Conservation (phyloP, 352 stramenopile genomes). For the Blastocystis sp. region DNA sequence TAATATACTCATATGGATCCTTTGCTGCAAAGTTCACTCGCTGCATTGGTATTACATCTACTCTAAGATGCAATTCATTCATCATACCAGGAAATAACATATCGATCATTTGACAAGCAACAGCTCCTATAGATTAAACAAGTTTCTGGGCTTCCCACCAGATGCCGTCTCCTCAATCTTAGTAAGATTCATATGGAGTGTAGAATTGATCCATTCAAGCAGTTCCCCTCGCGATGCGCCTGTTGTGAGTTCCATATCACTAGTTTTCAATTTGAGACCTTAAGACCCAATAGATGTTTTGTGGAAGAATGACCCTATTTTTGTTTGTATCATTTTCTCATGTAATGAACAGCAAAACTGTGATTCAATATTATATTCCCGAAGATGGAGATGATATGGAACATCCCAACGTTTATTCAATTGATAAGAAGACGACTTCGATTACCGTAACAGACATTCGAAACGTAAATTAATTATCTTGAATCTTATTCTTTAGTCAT, state of each 20-base stretch:
- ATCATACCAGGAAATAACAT: constrained; percentile 78
- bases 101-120: constrained; percentile 96
- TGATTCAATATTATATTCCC: constrained; percentile 70
- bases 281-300: background rate
- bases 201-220: constrained; percentile 95
- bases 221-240: constrained; percentile 77
- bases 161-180: constrained; percentile 93
- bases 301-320: background rate
- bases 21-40: constrained; percentile 95
- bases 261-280: background rate
- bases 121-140: constrained; percentile 80
- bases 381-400: constrained; percentile 70
- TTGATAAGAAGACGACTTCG: constrained; percentile 31
- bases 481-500: constrained; percentile 26
- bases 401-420: constrained; percentile 69
- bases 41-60: constrained; percentile 88
- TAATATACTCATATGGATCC: constrained; percentile 94
- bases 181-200: constrained; percentile 85
- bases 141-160: constrained; percentile 12
- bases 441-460: constrained; percentile 59
- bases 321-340: background rate
- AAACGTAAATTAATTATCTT: background rate
- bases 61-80: constrained; percentile 71
- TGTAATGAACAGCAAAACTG: constrained; percentile 18
- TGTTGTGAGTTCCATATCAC: constrained; percentile 13